phyloP scores from a whole-genome alignment of 352 stramenopile genomes.

The Phytophthora uliginosa region DNA sequence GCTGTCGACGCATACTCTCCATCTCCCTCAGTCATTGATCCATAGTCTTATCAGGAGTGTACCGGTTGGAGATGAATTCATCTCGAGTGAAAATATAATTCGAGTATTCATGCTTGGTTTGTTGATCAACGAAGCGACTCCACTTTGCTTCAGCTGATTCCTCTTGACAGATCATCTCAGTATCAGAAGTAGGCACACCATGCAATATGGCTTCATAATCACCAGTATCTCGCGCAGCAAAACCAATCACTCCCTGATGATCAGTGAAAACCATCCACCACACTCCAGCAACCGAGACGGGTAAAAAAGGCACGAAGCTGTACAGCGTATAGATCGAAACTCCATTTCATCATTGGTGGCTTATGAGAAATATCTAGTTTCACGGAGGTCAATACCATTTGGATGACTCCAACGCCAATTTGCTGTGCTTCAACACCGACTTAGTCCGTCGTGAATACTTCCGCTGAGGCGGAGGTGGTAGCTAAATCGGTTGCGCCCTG shows the following conservation, averaged over 20 bases:
- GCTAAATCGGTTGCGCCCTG: too few species aligned
- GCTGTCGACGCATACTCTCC: conserved; percentile 4
- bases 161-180: conserved; percentile 24
- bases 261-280: conserved; percentile 17
- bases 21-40: conserved; percentile 14
- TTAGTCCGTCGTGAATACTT: too few species aligned
- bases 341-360: neutral
- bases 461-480: too few species aligned
- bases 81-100: conserved; percentile 17
- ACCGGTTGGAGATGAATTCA: conserved; percentile 19
- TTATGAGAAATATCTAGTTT: conserved; percentile 1
- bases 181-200: neutral
- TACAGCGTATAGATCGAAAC: neutral
- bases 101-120: conserved; percentile 26
- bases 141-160: conserved; percentile 7
- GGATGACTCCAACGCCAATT: neutral
- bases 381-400: neutral
- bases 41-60: conserved; percentile 11
- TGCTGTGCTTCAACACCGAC: neutral
- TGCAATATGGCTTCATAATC: conserved; percentile 11
- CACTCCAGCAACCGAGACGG: conserved; percentile 13
- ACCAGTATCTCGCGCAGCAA: conserved; percentile 3
- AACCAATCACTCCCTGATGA: neutral
- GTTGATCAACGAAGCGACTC: conserved; percentile 10
- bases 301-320: conserved; percentile 9